Evolutionary conservation across 306 rosid genomes (phyloP).

Genomic region (Cicer pinnatifidum): DNA sequence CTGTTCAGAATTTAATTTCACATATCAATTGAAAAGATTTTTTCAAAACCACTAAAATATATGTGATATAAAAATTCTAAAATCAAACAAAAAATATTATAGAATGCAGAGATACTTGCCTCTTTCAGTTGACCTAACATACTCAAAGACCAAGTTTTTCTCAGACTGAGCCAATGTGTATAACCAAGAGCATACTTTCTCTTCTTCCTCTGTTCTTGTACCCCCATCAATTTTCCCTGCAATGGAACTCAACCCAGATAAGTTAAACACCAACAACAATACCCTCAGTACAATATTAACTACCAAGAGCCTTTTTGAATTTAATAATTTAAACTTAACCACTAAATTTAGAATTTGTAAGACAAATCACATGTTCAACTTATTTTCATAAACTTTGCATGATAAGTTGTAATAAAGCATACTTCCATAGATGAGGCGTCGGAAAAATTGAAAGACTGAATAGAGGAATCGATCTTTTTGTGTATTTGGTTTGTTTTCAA

Average conservation of each 20-base stretch:
- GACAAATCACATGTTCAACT: too few species aligned
- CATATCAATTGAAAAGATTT: neutral
- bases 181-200: slow-evolving; percentile 74
- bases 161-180: slow-evolving; percentile 74
- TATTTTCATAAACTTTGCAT: too few species aligned
- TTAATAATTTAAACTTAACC: too few species aligned
- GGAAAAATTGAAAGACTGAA: slow-evolving; percentile 39
- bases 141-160: slow-evolving; percentile 69
- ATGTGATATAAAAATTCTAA: neutral
- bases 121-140: slow-evolving; percentile 84
- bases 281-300: neutral
- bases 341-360: too few species aligned
- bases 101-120: slow-evolving; percentile 51
- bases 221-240: slow-evolving; percentile 73
- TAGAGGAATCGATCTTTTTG: slow-evolving; percentile 31
- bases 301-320: neutral
- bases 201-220: slow-evolving; percentile 70
- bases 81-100: neutral
- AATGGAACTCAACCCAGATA: slow-evolving; percentile 41
- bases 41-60: neutral
- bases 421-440: slow-evolving; percentile 53
- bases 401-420: neutral
- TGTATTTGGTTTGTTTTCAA: slow-evolving; percentile 47
- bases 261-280: neutral
- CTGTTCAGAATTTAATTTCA: neutral